phyloP scores from a whole-genome alignment of 116 monocot species.

The Trichopus zeylanicus region DNA sequence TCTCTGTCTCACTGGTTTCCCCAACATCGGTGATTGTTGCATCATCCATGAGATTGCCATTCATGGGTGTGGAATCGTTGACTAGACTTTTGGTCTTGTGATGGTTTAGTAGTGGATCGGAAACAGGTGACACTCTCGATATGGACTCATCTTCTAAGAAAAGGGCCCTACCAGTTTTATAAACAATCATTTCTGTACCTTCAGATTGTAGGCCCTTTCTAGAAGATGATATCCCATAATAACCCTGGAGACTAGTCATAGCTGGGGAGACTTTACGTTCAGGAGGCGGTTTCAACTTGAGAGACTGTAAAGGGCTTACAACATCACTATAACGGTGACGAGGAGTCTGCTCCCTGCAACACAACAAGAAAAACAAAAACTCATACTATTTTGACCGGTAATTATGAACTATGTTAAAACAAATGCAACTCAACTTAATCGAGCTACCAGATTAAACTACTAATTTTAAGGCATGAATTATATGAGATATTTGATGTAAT shows the following conservation, averaged over 20 bases:
- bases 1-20: constrained; percentile 23
- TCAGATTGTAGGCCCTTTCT: constrained; percentile 14
- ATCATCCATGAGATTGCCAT: constrained; percentile 14
- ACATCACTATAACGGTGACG: constrained; percentile 17
- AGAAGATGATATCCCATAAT: constrained; percentile 48
- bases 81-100: constrained; percentile 37
- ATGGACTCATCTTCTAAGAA: constrained; percentile 23
- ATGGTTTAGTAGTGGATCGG: constrained; percentile 17
- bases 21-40: constrained; percentile 3
- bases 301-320: constrained; percentile 31
- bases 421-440: too few species aligned
- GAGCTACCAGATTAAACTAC: too few species aligned
- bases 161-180: constrained; percentile 19
- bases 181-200: constrained; percentile 44
- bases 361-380: not conserved
- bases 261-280: constrained; percentile 33
- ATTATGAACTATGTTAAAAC: not conserved
- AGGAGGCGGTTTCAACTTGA: constrained; percentile 26
- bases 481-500: too few species aligned
- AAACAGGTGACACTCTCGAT: constrained; percentile 14
- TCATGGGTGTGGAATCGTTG: constrained; percentile 20
- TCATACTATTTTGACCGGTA: not conserved
- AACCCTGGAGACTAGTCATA: constrained; percentile 70
- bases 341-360: constrained; percentile 30
- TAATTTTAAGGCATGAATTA: too few species aligned